These are phyloP conservation scores for Rhodotorula sp. DNA, from an alignment of 1,284 basidiomycete species.

Conservation along the genomic window DNA sequence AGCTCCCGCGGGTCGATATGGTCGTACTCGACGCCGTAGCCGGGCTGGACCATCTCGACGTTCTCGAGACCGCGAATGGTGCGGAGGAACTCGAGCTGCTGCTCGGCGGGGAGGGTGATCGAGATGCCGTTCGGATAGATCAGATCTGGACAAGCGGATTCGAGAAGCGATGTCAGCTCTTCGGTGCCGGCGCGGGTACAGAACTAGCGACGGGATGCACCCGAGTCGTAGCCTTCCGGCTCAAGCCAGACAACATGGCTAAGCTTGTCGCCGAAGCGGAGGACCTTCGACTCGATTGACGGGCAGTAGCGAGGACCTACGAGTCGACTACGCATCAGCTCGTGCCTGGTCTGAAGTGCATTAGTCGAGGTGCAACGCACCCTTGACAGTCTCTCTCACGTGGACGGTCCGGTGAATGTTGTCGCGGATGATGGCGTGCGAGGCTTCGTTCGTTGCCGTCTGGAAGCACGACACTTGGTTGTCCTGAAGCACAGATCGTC, in stretches of 20 bases:
- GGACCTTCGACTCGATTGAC: slow-evolving; percentile 80
- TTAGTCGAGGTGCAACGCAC: slow-evolving; percentile 47
- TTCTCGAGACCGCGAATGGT: slow-evolving; percentile 80
- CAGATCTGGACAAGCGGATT: slow-evolving; percentile 55
- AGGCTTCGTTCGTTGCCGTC: slow-evolving; percentile 68
- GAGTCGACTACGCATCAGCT: background rate
- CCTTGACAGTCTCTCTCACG: slow-evolving; percentile 81
- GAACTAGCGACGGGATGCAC: slow-evolving; percentile 50
- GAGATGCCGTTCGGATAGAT: slow-evolving; percentile 89
- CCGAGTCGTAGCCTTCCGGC: slow-evolving; percentile 83
- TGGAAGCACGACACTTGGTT: slow-evolving; percentile 72
- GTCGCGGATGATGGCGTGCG: slow-evolving; percentile 69
- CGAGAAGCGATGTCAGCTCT: background rate
- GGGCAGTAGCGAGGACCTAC: slow-evolving; percentile 85
- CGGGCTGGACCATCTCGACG: slow-evolving; percentile 74
- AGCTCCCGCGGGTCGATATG: slow-evolving; percentile 84
- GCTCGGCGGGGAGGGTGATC: slow-evolving; percentile 77
- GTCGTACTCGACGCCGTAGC: slow-evolving; percentile 91
- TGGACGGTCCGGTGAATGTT: slow-evolving; percentile 75
- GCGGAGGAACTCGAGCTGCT: slow-evolving; percentile 74
- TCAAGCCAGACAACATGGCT: slow-evolving; percentile 82
- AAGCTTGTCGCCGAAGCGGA: slow-evolving; percentile 70
- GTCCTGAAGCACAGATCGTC: slow-evolving; percentile 51
- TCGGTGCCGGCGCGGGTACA: background rate
- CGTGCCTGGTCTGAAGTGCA: too few relatives aligned